Evolutionary conservation across 257 asterid species (phyloP), one percentile per base, ranked within the genome.

Genomic region (Sherardia arvensis): DNA sequence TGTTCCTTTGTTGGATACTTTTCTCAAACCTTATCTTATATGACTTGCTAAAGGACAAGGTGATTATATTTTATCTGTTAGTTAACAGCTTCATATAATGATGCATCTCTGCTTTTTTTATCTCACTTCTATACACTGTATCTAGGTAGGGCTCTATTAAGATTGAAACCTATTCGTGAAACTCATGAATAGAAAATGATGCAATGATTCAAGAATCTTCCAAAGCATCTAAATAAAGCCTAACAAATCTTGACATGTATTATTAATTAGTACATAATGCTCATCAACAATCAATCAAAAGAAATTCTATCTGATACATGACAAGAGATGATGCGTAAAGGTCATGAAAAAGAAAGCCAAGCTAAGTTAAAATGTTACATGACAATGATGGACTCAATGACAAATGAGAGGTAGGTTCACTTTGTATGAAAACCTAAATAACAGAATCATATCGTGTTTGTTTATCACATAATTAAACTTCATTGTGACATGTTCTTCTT

Each of bases 301-400:
- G n/a, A n/a, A n/a, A n/a, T n/a, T n/a, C n/a, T n/a, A n/a, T n/a
- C n/a, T n/a, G n/a, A n/a, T n/a, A n/a, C n/a, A n/a, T n/a, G n/a
- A n/a, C 82, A 85, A 57, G 96, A 90, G 83, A 77, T 87, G 78
- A 90, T 93, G 97, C 95, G 97, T 57, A 73, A 92, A 80, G 97
- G 97, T 29, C 94, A 75, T 55, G 99, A 90, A 74, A 85, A 87
- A 73, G 96, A 87, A 83, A 93, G 95, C 73, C 97, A 84, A 71
- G 80, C 96, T 18, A 93, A 93, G 80, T 75, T 90, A 29, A 87
- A 93, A 78, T 77, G 97, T 65, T 93, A 85, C 72, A 87, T 87
- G 99, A 93, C 96, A 48, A 90, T 93, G 94, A 85, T 90, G 99
- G 99, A 93, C 74, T 93, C 99, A 2, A 93, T 93, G 99, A 93